Evolutionary conservation across 768 basidiomycete species (phyloP).

Genomic region (Rhodosporidiobolus sp.): DNA sequence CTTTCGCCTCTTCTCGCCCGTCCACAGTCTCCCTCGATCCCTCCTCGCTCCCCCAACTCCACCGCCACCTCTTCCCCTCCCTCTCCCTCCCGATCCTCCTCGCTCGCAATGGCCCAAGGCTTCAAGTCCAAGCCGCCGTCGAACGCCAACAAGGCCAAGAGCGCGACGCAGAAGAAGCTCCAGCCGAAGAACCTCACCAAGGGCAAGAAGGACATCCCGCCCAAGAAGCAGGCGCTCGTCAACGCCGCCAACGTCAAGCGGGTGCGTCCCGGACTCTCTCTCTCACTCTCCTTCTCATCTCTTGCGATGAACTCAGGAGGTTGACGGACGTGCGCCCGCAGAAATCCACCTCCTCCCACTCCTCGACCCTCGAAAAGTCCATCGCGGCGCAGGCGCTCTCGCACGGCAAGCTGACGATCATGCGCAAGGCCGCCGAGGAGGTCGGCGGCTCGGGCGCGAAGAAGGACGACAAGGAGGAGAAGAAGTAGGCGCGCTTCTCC

Average conservation of each 20-base stretch:
- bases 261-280: neutral
- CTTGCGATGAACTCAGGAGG: neutral
- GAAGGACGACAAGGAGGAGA: slow-evolving; percentile 3
- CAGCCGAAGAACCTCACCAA: slow-evolving; percentile 20
- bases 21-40: neutral
- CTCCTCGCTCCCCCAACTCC: no score
- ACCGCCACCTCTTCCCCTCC: neutral
- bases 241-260: no score
- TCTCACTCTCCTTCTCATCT: neutral
- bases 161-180: slow-evolving; percentile 28
- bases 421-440: slow-evolving; percentile 25
- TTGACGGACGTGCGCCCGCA: neutral
- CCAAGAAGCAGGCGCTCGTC: no score
- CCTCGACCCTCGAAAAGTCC: slow-evolving; percentile 23
- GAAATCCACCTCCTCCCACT: slow-evolving; percentile 33
- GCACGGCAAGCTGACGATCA: slow-evolving; percentile 39
- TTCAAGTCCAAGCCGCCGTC: slow-evolving; percentile 27
- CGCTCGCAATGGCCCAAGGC: slow-evolving; percentile 25
- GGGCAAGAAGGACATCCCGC: no score
- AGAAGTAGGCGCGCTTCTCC: neutral
- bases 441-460: no score
- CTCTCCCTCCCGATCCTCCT: neutral
- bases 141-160: slow-evolving; percentile 15
- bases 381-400: slow-evolving; percentile 31
- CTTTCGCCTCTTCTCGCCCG: neutral